A percentile compares a stretch with the other conserved stretches of the same genome.
These are phyloP conservation scores for Emmonsiellopsis sp. DNA, from an alignment of 2,329 filamentous ascomycete species.

Conservation along the genomic window DNA sequence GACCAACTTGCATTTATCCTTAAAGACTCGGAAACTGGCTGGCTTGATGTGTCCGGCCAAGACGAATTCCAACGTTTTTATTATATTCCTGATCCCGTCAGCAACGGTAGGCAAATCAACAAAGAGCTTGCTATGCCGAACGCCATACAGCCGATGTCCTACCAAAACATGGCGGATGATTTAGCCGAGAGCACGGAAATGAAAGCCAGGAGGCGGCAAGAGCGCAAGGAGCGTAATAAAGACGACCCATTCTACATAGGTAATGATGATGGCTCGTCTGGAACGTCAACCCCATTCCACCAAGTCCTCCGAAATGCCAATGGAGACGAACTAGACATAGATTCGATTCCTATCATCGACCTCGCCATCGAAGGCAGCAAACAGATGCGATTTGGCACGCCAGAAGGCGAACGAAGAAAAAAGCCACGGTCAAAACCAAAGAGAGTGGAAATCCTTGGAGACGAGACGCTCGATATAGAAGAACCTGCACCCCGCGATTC, in stretches of 20 bases:
- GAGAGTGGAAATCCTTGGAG: conserved; percentile 58
- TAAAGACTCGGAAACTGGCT: conserved; percentile 42
- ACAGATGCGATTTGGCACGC: conserved; percentile 1
- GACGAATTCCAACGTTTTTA: conserved; percentile 30
- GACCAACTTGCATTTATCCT: conserved; percentile 60
- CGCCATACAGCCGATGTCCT: conserved; percentile 20
- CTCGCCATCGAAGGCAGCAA: conserved; percentile 60
- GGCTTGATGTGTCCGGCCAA: conserved; percentile 40
- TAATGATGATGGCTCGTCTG: conserved; percentile 42
- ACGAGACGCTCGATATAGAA: conserved; percentile 57
- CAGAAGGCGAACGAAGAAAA: conserved; percentile 16
- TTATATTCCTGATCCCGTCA: conserved; percentile 20
- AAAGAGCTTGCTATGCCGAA: conserved; percentile 16
- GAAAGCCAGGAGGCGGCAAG: conserved; percentile 61
- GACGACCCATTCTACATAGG: conserved; percentile 95
- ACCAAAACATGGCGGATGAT: conserved; percentile 22
- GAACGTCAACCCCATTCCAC: conserved; percentile 66
- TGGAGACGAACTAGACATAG: conserved; percentile 74
- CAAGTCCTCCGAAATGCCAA: conserved; percentile 65
- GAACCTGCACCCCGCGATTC: conserved; percentile 42
- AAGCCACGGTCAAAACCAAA: conserved; percentile 39
- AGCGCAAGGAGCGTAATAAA: conserved; percentile 70
- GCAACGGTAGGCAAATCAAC: conserved; percentile 12
- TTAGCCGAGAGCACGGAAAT: conserved; percentile 62
- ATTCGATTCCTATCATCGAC: conserved; percentile 93